Conservation (phyloP, 2,329 filamentous ascomycete species). For the Colletotrichum lindemuthianum region DNA sequence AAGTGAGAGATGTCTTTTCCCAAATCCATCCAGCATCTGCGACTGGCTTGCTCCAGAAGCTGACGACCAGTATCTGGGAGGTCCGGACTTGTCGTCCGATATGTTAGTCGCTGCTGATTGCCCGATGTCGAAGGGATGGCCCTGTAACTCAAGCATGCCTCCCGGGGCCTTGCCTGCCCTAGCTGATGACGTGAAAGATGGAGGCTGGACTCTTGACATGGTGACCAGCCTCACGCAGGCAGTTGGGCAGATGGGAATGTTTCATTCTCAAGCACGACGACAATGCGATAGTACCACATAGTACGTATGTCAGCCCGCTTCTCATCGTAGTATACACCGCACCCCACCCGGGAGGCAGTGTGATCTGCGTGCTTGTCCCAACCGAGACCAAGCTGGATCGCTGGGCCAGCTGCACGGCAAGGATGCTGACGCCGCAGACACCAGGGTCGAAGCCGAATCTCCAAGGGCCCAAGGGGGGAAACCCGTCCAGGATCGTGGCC, state of each 20-base stretch:
- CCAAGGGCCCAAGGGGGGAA: background rate
- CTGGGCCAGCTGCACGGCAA: slow-evolving; percentile 24
- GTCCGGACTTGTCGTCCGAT: slow-evolving; percentile 26
- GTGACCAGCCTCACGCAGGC: slow-evolving; percentile 23
- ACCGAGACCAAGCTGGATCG: slow-evolving; percentile 32
- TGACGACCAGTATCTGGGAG: slow-evolving; percentile 7
- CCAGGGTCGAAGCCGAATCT: slow-evolving; percentile 20
- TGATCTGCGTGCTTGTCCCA: slow-evolving; percentile 33
- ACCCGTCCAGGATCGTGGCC: slow-evolving; percentile 15
- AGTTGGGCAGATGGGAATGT: slow-evolving; percentile 33
- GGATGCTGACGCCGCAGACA: slow-evolving; percentile 3
- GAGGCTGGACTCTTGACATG: slow-evolving; percentile 1
- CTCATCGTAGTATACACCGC: slow-evolving; percentile 14
- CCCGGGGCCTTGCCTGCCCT: slow-evolving; percentile 9
- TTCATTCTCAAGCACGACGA: slow-evolving; percentile 31
- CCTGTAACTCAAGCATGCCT: slow-evolving; percentile 13
- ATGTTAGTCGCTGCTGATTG: slow-evolving; percentile 29
- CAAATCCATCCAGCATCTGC: background rate
- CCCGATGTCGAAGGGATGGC: slow-evolving; percentile 28
- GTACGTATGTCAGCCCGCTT: slow-evolving; percentile 17
- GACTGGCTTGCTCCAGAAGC: background rate
- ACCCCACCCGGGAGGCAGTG: slow-evolving; percentile 25
- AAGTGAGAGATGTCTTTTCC: slow-evolving; percentile 25
- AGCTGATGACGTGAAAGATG: slow-evolving; percentile 15
- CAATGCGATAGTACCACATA: slow-evolving; percentile 17